These are phyloP conservation scores for Blastobotrys niveus DNA, from an alignment of 1,139 yeast species.

Conservation along the genomic window DNA sequence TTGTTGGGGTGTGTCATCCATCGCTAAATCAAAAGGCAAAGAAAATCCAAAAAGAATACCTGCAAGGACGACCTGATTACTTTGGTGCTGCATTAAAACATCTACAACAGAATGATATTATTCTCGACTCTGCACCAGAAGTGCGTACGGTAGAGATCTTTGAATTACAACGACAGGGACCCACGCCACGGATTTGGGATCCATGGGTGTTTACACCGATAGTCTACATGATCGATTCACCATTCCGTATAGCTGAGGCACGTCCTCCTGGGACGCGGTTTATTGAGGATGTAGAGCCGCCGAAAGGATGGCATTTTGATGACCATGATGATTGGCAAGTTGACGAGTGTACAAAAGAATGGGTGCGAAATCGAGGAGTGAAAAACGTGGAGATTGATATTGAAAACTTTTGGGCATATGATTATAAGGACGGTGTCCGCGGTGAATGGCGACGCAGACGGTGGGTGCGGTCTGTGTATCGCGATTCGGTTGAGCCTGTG, in stretches of 20 bases:
- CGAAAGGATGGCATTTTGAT: constrained; percentile 65
- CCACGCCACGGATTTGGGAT: constrained; percentile 57
- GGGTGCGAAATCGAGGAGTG: constrained; percentile 49
- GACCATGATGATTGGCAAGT: constrained; percentile 62
- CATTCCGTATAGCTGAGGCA: constrained; percentile 49
- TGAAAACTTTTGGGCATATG: constrained; percentile 44
- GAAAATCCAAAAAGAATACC: constrained; percentile 21
- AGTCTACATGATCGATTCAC: constrained; percentile 50
- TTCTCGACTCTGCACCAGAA: constrained; percentile 66
- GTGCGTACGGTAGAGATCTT: constrained; percentile 58
- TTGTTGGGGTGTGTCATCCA: constrained; percentile 52
- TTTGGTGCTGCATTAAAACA: constrained; percentile 28
- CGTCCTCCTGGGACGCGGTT: constrained; percentile 61
- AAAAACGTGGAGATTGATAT: constrained; percentile 32
- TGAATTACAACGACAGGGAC: constrained; percentile 65
- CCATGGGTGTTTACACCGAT: constrained; percentile 45
- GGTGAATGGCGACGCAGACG: constrained; percentile 41
- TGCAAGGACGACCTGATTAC: constrained; percentile 22
- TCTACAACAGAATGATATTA: constrained; percentile 46
- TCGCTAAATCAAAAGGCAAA: constrained; percentile 34
- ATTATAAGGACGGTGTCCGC: constrained; percentile 28
- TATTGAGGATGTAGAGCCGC: constrained; percentile 57
- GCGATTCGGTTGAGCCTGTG: constrained; percentile 12
- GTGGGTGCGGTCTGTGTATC: constrained; percentile 33
- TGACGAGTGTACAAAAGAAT: constrained; percentile 48